Evolutionary conservation across 805 yeast genomes (phyloP).

Genomic region (Ogataea angusta): DNA sequence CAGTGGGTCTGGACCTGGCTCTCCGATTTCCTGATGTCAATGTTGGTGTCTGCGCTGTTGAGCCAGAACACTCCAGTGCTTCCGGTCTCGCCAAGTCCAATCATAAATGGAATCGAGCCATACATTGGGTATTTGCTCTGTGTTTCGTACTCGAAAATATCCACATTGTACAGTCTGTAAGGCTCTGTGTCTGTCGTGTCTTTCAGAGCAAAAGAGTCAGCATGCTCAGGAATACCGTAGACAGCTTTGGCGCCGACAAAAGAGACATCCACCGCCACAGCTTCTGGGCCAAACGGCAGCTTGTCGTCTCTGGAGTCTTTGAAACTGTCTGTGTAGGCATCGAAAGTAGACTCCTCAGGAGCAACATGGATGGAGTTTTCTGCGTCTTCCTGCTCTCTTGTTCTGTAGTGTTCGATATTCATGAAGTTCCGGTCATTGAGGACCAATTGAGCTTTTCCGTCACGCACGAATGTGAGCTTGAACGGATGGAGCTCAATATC

Average conservation of each 20-base stretch:
- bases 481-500: constrained; percentile 47
- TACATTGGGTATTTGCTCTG: constrained; percentile 88
- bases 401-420: constrained; percentile 80
- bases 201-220: constrained; percentile 70
- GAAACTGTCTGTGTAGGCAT: constrained; percentile 71
- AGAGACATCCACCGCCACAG: constrained; percentile 74
- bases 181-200: constrained; percentile 70
- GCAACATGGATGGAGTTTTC: constrained; percentile 39
- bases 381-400: constrained; percentile 37
- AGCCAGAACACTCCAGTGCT: constrained; percentile 87
- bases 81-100: constrained; percentile 56
- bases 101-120: constrained; percentile 87
- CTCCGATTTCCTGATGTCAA: constrained; percentile 56
- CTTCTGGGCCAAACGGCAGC: constrained; percentile 83
- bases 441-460: constrained; percentile 46
- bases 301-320: constrained; percentile 62
- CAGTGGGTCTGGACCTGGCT: constrained; percentile 60
- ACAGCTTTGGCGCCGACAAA: constrained; percentile 60
- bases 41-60: constrained; percentile 88
- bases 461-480: constrained; percentile 44
- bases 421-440: constrained; percentile 69
- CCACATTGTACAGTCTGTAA: constrained; percentile 87
- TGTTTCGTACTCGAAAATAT: constrained; percentile 88
- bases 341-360: constrained; percentile 60
- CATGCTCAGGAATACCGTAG: constrained; percentile 97